These are phyloP conservation scores for Oldenlandia corymbosa DNA, from an alignment of 257 asterid genomes.

Conservation along the genomic window DNA sequence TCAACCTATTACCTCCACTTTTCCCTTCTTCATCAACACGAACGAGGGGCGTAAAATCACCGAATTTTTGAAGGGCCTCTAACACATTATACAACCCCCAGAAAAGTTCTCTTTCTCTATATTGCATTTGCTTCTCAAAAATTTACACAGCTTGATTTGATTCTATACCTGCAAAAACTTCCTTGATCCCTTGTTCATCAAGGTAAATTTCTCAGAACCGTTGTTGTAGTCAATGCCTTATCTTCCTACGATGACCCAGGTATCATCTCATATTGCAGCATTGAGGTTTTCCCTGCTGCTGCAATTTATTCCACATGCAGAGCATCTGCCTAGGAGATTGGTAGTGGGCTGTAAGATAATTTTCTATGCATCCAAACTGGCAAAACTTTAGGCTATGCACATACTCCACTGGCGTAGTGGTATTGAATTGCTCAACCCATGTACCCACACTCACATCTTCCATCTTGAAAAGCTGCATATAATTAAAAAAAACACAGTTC, in stretches of 20 bases:
- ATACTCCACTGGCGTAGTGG: constrained; percentile 54
- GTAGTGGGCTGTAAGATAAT: constrained; percentile 76
- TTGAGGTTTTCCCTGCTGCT: constrained; percentile 43
- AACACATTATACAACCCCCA: too few species aligned
- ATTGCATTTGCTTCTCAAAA: constrained; percentile 8
- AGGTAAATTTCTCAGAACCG: constrained; percentile 10
- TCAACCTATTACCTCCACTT: neutral
- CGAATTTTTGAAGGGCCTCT: too few species aligned
- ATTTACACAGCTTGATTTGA: constrained; percentile 32
- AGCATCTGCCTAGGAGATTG: constrained; percentile 94
- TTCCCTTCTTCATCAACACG: constrained; percentile 22
- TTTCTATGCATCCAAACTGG: constrained; percentile 85
- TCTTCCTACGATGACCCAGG: neutral
- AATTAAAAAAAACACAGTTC: neutral
- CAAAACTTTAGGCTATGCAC: constrained; percentile 85
- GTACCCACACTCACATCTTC: constrained; percentile 96
- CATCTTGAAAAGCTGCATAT: constrained; percentile 80
- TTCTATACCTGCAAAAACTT: constrained; percentile 44
- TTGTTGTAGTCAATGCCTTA: neutral
- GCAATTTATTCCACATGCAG: constrained; percentile 77
- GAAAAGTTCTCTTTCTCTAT: neutral
- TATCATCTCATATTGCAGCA: constrained; percentile 89
- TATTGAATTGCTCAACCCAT: constrained; percentile 82
- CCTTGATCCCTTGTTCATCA: constrained; percentile 9
- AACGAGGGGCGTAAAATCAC: too few species aligned